phyloP scores from a whole-genome alignment of 2,329 filamentous ascomycete species.

The Diplodia seriata region DNA sequence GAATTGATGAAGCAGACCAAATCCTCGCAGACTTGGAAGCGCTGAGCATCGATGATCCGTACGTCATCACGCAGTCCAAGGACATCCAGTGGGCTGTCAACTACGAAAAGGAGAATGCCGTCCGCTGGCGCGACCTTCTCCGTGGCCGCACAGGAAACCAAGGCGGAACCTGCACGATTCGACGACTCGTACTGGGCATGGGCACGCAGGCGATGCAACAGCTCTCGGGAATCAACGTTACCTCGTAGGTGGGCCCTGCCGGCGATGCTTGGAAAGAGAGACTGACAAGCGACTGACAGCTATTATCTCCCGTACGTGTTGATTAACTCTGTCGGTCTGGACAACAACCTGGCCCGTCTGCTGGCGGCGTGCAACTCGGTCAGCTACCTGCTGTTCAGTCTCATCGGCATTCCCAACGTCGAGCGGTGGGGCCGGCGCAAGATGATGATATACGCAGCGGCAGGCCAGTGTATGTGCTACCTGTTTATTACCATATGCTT shows the following conservation, averaged over 20 bases:
- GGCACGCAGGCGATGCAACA: conserved; percentile 63
- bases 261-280: no score
- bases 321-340: conserved; percentile 63
- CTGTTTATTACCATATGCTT: conserved; percentile 60
- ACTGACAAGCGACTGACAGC: conserved; percentile 29
- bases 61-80: conserved; percentile 51
- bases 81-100: conserved; percentile 58
- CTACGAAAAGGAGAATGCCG: conserved; percentile 58
- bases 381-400: conserved; percentile 57
- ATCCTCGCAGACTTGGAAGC: conserved; percentile 59
- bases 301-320: conserved; percentile 67
- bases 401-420: conserved; percentile 56
- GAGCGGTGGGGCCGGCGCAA: conserved; percentile 63
- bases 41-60: conserved; percentile 54
- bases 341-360: conserved; percentile 59
- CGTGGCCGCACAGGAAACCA: conserved; percentile 54
- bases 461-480: conserved; percentile 61
- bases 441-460: conserved; percentile 64
- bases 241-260: conserved; percentile 29
- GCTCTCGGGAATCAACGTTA: conserved; percentile 50
- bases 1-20: conserved; percentile 55
- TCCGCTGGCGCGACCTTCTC: conserved; percentile 59
- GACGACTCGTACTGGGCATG: conserved; percentile 60
- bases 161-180: conserved; percentile 57
- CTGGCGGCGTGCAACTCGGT: conserved; percentile 63